Evolutionary conservation across 2,329 filamentous ascomycete species (phyloP).

Genomic region (Xylariaceae sp.): DNA sequence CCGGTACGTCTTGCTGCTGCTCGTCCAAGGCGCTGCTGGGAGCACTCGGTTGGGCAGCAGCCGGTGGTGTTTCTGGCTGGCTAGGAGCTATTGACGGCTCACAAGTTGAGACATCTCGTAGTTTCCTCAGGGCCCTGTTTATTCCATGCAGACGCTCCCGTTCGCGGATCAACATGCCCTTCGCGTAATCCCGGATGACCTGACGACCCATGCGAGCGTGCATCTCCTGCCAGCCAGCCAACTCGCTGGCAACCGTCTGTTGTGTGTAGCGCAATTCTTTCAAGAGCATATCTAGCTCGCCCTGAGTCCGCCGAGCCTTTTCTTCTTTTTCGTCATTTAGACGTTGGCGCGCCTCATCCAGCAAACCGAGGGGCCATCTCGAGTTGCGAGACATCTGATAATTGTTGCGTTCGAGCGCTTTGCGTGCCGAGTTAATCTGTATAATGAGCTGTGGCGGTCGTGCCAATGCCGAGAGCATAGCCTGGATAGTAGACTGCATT

Average conservation of each 20-base stretch:
- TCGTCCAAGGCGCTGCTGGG: not conserved
- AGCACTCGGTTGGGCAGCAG: not conserved
- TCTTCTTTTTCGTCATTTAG: slow-evolving; percentile 80
- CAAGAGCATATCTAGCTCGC: slow-evolving; percentile 68
- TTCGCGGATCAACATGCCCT: slow-evolving; percentile 74
- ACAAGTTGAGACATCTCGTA: slow-evolving; percentile 34
- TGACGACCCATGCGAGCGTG: slow-evolving; percentile 71
- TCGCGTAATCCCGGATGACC: slow-evolving; percentile 71
- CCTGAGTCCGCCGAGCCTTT: slow-evolving; percentile 63
- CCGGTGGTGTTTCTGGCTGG: not conserved
- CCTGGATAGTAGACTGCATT: slow-evolving; percentile 77
- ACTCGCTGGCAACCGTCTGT: slow-evolving; percentile 82
- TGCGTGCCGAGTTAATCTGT: slow-evolving; percentile 67
- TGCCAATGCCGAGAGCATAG: slow-evolving; percentile 72
- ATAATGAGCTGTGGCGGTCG: slow-evolving; percentile 73
- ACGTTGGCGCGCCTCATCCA: slow-evolving; percentile 82
- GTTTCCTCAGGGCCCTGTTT: slow-evolving; percentile 67
- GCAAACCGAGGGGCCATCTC: slow-evolving; percentile 72
- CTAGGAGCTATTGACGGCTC: slow-evolving; percentile 1
- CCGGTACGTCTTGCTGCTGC: not conserved
- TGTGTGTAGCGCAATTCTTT: slow-evolving; percentile 86
- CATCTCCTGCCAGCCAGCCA: slow-evolving; percentile 91
- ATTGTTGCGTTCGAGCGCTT: slow-evolving; percentile 71
- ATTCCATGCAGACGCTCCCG: slow-evolving; percentile 73
- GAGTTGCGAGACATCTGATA: slow-evolving; percentile 68